Base-by-base conservation (phyloP, 129 eudicot species). In the Artemisia argyi region DNA sequence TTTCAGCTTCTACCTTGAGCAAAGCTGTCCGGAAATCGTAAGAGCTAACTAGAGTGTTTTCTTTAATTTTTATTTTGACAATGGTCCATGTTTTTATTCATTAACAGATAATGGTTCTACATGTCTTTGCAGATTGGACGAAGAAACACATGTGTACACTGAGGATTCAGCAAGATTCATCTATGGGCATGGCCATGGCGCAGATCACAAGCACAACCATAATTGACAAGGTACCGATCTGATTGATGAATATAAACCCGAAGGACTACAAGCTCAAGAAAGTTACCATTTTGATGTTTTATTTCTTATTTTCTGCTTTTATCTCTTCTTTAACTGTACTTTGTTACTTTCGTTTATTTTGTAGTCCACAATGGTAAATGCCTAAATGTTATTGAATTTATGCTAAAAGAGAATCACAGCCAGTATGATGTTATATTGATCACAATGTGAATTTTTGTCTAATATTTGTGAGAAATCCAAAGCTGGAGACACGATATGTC, bases 11-110 rank as follows among this genome's bases (percentile, higher is more conserved):
- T 65, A 90, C 89, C 35, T 80, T 90, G 76, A 85, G 89, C 87
- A 90, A 90, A 84, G 95, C 89, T 44, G 97, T 90, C 58, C 76
- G 97, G 78, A 90, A 90, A 81, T 85, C 97, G 97, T 90, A 77
- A 69, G 97, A 19, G 3, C n/a, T 15, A 39, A 28, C 20, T 42
- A 11, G 11, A 20, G n/a, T 61, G 19, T 48, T 53, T 19, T 32
- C 0, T 61, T 47, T 44, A 1, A 35, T 55, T 16, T 24, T 20
- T 11, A 39, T 39, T 8, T 7, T 39, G 46, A 39, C 46, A 39
- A 39, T 7, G 46, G 46, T 39, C 46, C 46, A 39, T 39, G 46
- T 39, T 39, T 39, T 39, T 39, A 13, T 35, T 66, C 13, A 1
- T 5, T 12, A 11, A 44, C 20, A 18, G 4, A 57, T 22, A 10